phyloP scores from a whole-genome alignment of 2,329 filamentous ascomycete genomes.

The Penicillium sp. region DNA sequence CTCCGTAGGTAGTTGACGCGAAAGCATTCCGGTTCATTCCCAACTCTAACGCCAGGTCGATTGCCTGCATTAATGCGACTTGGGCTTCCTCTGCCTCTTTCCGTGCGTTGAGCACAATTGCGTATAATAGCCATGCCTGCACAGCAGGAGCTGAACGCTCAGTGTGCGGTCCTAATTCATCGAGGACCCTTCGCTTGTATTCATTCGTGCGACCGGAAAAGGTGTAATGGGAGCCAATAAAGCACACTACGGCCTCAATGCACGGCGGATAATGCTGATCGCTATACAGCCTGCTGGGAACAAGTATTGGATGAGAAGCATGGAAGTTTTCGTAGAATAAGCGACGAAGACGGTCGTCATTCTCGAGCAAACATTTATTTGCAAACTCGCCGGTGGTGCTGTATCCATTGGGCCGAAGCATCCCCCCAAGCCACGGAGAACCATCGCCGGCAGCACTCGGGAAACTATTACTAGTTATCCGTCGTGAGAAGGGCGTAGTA shows the following conservation, averaged over 20 bases:
- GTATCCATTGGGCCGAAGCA: not conserved
- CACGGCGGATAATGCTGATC: conserved; percentile 50
- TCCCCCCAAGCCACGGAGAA: not conserved
- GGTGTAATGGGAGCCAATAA: conserved; percentile 58
- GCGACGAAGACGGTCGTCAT: conserved; percentile 45
- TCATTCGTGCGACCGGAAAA: conserved; percentile 32
- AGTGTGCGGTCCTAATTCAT: not conserved
- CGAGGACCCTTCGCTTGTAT: conserved; percentile 24
- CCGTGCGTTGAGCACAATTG: conserved; percentile 41
- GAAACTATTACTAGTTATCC: not conserved
- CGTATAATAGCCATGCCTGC: conserved; percentile 43
- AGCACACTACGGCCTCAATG: conserved; percentile 56
- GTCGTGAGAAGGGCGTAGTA: not conserved
- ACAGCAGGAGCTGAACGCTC: conserved; percentile 41
- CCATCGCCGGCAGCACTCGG: not conserved
- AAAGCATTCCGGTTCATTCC: conserved; percentile 74
- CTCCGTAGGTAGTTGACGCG: conserved; percentile 32
- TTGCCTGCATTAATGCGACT: conserved; percentile 62
- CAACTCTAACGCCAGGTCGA: conserved; percentile 73
- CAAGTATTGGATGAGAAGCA: conserved; percentile 58
- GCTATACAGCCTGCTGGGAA: conserved; percentile 49
- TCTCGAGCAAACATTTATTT: not conserved
- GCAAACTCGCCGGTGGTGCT: too few relatives aligned
- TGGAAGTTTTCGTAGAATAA: conserved; percentile 61
- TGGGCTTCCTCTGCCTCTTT: conserved; percentile 41